Base-by-base conservation (phyloP, 2,329 filamentous ascomycete genomes). In the Chrysosporium queenslandicum region DNA sequence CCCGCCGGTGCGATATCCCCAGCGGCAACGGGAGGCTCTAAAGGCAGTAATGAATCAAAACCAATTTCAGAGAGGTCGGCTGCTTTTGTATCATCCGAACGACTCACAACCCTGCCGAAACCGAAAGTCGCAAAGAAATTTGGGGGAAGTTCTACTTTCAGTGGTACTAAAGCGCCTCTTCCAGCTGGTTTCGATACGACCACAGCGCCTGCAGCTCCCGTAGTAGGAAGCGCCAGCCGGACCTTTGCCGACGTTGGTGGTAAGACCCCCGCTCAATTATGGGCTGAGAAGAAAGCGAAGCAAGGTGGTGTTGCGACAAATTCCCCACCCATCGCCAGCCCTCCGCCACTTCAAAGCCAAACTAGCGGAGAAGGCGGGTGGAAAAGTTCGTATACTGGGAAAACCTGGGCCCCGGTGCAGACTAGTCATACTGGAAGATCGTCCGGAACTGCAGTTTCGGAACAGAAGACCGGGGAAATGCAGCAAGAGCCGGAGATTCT, bases 211-310 rank as follows among this genome's bases (percentile, higher is more conserved):
- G 66, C 80, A 21, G 74, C 79, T 2, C 62, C 60, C 6, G 82
- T 85, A 4, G 77, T 95, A 23, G 89, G 88, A 23, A 78, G 81
- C 58, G 89, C 90, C 34, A 94, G 88, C 71, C 83, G 88, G 63
- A 95, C 89, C 0, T 98, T 97, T 73, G 92, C 92, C 14, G 90
- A 96, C 59, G 77, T 94, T 67, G 90, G 86, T 57, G 92, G 92
- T 56, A 98, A 97, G 75, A 97, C 92, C 4, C 92, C 92, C 5
- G 90, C 92, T 27, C 92, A 98, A 68, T 73, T 95, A 32, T 98
- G 92, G 92, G 91, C 91, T 0, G 92, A 98, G 74, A 94, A 90
- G 74, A 97, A 97, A 74, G 91, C 87, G 34, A 83, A 82, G 55
- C 82, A 92, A 66, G 78, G 83, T 53, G 81, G 78, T 48, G 72